Evolutionary conservation across 345 rosid genomes (phyloP).

Genomic region (Noccaea bulbosa): DNA sequence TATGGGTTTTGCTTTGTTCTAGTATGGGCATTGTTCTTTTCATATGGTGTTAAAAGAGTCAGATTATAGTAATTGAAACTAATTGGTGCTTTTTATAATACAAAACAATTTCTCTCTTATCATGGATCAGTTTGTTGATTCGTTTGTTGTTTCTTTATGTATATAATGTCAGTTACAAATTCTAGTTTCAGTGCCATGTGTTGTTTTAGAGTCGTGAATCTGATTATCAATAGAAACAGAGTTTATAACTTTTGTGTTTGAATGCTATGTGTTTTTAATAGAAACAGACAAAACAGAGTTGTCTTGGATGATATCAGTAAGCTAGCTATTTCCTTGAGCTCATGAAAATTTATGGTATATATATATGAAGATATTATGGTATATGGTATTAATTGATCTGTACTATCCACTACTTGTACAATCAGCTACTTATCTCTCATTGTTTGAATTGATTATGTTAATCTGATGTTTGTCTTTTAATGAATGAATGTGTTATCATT

Average conservation of each 20-base stretch:
- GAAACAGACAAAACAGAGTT: slow-evolving; percentile 14
- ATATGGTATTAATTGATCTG: no score
- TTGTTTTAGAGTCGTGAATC: slow-evolving; percentile 1
- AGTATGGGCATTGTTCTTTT: no score
- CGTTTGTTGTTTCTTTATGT: neutral
- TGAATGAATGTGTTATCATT: no score
- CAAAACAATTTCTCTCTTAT: neutral
- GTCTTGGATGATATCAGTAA: neutral
- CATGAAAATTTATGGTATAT: no score
- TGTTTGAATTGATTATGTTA: no score
- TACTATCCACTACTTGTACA: no score
- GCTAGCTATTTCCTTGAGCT: neutral
- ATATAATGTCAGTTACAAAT: neutral
- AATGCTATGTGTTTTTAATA: neutral
- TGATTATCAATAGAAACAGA: neutral
- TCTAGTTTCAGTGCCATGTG: slow-evolving; percentile 15
- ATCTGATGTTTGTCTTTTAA: no score
- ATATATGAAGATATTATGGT: no score
- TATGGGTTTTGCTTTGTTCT: no score
- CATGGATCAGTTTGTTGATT: neutral
- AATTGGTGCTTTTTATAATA: neutral
- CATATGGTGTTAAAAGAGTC: no score
- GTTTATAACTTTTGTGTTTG: neutral
- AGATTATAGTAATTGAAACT: no score
- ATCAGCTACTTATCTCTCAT: no score